Percentiles rank a stretch among this genome's conserved stretches.
These are phyloP conservation scores for Cucumis hystrix DNA, from an alignment of 306 rosid species.

Conservation along the genomic window DNA sequence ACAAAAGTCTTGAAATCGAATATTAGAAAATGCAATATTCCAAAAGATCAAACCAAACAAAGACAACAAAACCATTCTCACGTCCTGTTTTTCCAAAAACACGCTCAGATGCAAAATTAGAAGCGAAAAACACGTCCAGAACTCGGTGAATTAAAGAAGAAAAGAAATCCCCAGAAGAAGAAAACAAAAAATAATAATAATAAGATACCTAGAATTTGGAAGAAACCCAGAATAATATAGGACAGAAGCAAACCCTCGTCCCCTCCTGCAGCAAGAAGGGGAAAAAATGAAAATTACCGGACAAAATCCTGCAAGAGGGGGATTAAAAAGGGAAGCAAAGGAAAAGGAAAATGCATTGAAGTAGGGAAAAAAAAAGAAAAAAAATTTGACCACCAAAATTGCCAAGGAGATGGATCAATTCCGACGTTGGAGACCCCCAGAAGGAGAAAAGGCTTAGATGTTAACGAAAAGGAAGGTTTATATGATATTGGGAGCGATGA, in stretches of 20 bases:
- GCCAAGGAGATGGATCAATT: background rate
- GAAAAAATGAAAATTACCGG: background rate
- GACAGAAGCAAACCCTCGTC: constrained; percentile 12
- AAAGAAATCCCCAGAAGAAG: constrained; percentile 6
- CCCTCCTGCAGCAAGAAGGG: background rate
- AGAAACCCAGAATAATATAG: constrained; percentile 13
- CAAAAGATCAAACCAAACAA: background rate
- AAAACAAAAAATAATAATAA: background rate
- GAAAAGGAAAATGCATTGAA: background rate
- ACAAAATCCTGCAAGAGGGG: background rate
- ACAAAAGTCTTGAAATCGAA: background rate
- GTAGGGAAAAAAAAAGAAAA: background rate
- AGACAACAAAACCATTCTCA: background rate
- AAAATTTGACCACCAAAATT: background rate
- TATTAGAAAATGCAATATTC: background rate
- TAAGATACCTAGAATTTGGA: constrained; percentile 12
- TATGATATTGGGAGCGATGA: background rate
- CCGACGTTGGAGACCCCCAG: background rate
- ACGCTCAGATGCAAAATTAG: background rate
- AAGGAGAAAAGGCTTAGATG: background rate
- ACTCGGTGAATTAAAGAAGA: background rate
- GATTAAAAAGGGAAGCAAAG: background rate
- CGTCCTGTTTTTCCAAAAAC: background rate
- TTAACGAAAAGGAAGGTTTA: background rate
- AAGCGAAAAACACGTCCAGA: background rate